Conservation (phyloP, 2,329 filamentous ascomycete species). For the Pyrenophora seminiperda region DNA sequence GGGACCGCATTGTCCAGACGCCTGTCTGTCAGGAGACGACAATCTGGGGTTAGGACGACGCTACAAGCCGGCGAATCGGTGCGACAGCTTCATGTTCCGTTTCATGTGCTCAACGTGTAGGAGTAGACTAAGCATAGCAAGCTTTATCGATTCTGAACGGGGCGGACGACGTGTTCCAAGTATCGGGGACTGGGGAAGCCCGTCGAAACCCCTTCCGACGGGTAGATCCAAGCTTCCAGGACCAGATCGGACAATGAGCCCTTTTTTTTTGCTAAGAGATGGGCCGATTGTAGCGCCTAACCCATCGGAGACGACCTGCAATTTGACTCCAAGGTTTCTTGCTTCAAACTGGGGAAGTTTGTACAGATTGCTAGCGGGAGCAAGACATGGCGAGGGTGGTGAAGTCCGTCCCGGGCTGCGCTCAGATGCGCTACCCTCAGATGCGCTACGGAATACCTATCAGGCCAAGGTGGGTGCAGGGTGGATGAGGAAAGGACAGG, state of each 20-base stretch:
- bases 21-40: slow-evolving; percentile 1
- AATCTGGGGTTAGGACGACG: slow-evolving; percentile 12
- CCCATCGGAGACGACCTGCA: not conserved
- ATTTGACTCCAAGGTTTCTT: slow-evolving; percentile 4
- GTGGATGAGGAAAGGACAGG: slow-evolving; percentile 18
- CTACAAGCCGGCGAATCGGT: slow-evolving; percentile 13
- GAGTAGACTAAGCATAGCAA: slow-evolving; percentile 31
- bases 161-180: slow-evolving; percentile 16
- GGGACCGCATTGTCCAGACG: not conserved
- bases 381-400: slow-evolving; percentile 14
- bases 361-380: slow-evolving; percentile 7
- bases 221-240: slow-evolving; percentile 17
- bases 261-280: slow-evolving; percentile 7
- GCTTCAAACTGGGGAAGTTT: slow-evolving; percentile 8
- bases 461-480: too few relatives aligned
- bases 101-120: slow-evolving; percentile 23
- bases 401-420: slow-evolving; percentile 11
- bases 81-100: slow-evolving; percentile 20
- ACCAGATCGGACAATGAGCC: slow-evolving; percentile 7
- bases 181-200: slow-evolving; percentile 20
- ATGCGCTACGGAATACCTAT: too few relatives aligned
- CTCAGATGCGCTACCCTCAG: slow-evolving; percentile 20
- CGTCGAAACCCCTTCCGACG: slow-evolving; percentile 12
- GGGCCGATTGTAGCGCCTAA: slow-evolving; percentile 4
- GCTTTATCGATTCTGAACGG: slow-evolving; percentile 37